phyloP scores from a whole-genome alignment of 805 yeast genomes.

The Cyberlindnera japonica region DNA sequence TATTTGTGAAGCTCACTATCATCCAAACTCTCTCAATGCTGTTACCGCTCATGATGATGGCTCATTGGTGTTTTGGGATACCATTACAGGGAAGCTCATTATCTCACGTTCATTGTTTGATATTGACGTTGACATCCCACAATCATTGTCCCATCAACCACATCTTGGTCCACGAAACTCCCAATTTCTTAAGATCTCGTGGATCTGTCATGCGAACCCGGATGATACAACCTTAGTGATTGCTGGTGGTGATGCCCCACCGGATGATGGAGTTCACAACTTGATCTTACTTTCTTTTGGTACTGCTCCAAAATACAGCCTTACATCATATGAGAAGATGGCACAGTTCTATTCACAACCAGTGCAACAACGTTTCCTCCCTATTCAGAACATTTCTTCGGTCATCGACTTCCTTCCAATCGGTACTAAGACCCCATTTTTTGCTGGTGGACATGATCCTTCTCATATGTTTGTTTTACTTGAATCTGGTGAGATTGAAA shows the following conservation, averaged over 20 bases:
- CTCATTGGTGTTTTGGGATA: constrained; percentile 90
- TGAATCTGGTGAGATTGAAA: constrained; percentile 61
- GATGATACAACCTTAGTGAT: constrained; percentile 73
- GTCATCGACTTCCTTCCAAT: constrained; percentile 50
- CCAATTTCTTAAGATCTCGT: constrained; percentile 51
- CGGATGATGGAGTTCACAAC: constrained; percentile 38
- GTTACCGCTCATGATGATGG: constrained; percentile 80
- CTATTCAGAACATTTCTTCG: constrained; percentile 45
- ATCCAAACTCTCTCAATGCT: constrained; percentile 88
- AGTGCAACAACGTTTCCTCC: constrained; percentile 50
- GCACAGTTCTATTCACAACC: constrained; percentile 68
- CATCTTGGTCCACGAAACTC: constrained; percentile 23
- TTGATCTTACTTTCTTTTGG: constrained; percentile 71
- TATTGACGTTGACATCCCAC: constrained; percentile 56
- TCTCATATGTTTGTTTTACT: constrained; percentile 53
- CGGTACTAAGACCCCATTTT: constrained; percentile 66
- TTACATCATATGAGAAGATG: constrained; percentile 84
- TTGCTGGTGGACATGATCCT: constrained; percentile 79
- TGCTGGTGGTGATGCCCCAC: constrained; percentile 58
- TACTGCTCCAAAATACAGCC: constrained; percentile 67
- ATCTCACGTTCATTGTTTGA: constrained; percentile 74
- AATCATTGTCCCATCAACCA: constrained; percentile 19
- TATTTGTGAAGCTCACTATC: constrained; percentile 62
- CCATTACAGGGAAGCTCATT: constrained; percentile 65
- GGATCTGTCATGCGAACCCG: constrained; percentile 81